A percentile compares a stretch with the other conserved stretches of the same genome.
These are phyloP conservation scores for Epipyxis sp. DNA, from an alignment of 108 stramenopile genomes.

Conservation along the genomic window DNA sequence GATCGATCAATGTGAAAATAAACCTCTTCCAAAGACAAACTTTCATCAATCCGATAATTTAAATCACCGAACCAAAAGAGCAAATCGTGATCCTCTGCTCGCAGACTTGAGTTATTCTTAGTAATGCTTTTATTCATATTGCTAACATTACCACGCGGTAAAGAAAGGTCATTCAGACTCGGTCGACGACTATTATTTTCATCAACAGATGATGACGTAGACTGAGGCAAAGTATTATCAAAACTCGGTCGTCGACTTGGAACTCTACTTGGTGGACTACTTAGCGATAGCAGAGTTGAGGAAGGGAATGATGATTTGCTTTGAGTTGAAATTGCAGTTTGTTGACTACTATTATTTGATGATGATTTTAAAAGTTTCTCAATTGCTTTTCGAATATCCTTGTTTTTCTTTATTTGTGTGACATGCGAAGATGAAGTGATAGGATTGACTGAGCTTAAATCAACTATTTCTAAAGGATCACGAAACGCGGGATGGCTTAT, in stretches of 20 bases:
- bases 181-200: neutral
- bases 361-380: neutral
- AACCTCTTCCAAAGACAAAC: neutral
- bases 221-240: neutral
- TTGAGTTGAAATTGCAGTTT: too few species aligned
- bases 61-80: conserved; percentile 29
- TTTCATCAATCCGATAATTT: conserved; percentile 27
- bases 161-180: neutral
- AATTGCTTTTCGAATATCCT: neutral
- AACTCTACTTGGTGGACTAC: too few species aligned
- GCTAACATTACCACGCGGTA: neutral
- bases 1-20: neutral
- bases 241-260: neutral
- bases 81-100: conserved; percentile 27
- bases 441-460: neutral
- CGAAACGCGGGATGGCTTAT: neutral
- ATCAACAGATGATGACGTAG: neutral
- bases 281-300: too few species aligned
- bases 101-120: neutral
- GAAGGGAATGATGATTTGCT: too few species aligned
- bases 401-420: neutral
- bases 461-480: neutral
- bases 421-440: neutral
- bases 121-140: neutral
- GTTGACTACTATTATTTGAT: too few species aligned